phyloP scores from a whole-genome alignment of 495 filamentous ascomycete genomes.

The Penicillium paxilli region DNA sequence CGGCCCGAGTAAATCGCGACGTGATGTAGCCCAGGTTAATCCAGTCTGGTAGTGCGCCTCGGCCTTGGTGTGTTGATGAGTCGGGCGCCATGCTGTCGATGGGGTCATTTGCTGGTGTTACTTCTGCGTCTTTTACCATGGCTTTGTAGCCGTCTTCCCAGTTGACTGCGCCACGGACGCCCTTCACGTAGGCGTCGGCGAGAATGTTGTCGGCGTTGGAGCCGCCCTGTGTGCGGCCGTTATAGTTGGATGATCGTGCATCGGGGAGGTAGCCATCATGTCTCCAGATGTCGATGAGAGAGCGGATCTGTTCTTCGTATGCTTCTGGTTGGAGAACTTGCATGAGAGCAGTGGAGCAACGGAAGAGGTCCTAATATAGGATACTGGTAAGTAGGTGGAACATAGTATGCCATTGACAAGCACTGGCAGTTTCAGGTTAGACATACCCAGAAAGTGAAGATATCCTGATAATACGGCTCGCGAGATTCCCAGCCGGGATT shows the following conservation, averaged over 20 bases:
- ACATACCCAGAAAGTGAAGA: slow-evolving; percentile 54
- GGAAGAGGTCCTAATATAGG: slow-evolving; percentile 55
- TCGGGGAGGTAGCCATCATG: slow-evolving; percentile 68
- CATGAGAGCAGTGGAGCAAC: slow-evolving; percentile 61
- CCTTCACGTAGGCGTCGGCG: slow-evolving; percentile 74
- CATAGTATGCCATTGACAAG: not conserved
- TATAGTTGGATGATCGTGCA: slow-evolving; percentile 68
- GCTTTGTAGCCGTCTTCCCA: slow-evolving; percentile 70
- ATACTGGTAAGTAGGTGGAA: not conserved
- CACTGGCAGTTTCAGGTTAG: not conserved
- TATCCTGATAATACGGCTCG: slow-evolving; percentile 61
- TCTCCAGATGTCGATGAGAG: slow-evolving; percentile 69
- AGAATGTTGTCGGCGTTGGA: slow-evolving; percentile 74
- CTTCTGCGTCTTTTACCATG: slow-evolving; percentile 71
- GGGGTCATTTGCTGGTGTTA: slow-evolving; percentile 60
- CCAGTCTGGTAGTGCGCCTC: slow-evolving; percentile 73
- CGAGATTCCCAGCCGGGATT: slow-evolving; percentile 65
- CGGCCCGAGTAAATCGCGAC: slow-evolving; percentile 58
- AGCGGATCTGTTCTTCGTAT: slow-evolving; percentile 67
- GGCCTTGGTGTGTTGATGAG: slow-evolving; percentile 67
- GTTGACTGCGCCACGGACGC: slow-evolving; percentile 61
- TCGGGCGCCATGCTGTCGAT: slow-evolving; percentile 59
- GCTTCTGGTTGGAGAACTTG: slow-evolving; percentile 63
- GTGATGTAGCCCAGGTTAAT: slow-evolving; percentile 63
- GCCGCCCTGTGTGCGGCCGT: slow-evolving; percentile 70